Conservation (phyloP, 2,329 filamentous ascomycete genomes). For the Ophiostoma sp. region DNA sequence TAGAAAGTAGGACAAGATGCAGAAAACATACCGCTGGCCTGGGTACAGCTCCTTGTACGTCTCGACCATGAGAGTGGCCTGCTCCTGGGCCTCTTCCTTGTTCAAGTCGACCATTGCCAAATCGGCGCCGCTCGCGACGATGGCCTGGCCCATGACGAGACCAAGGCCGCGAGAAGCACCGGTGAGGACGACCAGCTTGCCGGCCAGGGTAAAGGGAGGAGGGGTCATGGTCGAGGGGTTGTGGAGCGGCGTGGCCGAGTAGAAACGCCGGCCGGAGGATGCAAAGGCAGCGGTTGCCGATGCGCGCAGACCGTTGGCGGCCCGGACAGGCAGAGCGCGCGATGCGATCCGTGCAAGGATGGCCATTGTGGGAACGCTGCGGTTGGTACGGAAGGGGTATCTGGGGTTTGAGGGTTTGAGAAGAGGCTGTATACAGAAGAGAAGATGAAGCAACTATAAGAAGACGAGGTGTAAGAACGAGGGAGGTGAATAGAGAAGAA, state of each 20-base stretch:
- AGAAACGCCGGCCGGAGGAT: not conserved
- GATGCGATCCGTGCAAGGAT: not conserved
- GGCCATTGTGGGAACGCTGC: not conserved
- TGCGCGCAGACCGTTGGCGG: not conserved
- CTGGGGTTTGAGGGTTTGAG: not conserved
- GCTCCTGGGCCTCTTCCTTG: slow-evolving; percentile 75
- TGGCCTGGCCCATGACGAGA: slow-evolving; percentile 85
- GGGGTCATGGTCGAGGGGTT: slow-evolving; percentile 60
- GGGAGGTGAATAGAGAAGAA: no score
- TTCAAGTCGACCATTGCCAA: slow-evolving; percentile 93
- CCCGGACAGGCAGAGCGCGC: not conserved
- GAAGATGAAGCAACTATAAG: no score
- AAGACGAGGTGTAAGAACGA: no score
- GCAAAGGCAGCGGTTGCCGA: not conserved
- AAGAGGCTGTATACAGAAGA: no score
- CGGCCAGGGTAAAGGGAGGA: slow-evolving; percentile 79
- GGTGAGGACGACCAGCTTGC: slow-evolving; percentile 77
- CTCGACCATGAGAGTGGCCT: slow-evolving; percentile 67
- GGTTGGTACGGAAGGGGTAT: no score
- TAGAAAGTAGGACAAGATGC: no score
- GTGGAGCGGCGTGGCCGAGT: not conserved
- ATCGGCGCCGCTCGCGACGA: slow-evolving; percentile 82
- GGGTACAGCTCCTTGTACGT: slow-evolving; percentile 77
- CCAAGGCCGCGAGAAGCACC: slow-evolving; percentile 86
- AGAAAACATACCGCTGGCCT: slow-evolving; percentile 52